phyloP scores from a whole-genome alignment of 2,329 filamentous ascomycete genomes.

The Diaporthe citriasiana region DNA sequence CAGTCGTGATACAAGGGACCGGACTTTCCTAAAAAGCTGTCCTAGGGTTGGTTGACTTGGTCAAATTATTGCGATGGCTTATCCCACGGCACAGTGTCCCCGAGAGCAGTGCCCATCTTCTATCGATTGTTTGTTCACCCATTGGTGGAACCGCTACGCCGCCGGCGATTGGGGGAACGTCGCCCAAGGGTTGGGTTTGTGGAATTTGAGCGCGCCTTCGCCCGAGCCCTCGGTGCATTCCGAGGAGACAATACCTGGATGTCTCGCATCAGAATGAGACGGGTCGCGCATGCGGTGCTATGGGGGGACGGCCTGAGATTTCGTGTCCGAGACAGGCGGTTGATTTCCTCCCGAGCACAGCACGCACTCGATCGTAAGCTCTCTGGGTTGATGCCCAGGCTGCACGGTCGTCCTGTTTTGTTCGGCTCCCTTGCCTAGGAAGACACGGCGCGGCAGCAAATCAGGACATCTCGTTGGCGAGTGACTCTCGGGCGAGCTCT shows the following conservation, averaged over 20 bases:
- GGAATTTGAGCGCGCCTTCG: neutral
- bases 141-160: neutral
- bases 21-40: neutral
- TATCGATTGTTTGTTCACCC: neutral
- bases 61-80: neutral
- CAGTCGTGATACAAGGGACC: neutral
- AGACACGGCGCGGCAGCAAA: neutral
- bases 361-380: slow-evolving; percentile 7
- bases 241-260: slow-evolving; percentile 6
- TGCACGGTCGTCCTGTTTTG: neutral
- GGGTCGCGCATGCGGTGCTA: slow-evolving; percentile 26
- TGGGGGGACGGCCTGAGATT: slow-evolving; percentile 31
- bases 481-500: neutral
- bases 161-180: neutral
- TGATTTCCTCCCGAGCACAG: slow-evolving; percentile 17
- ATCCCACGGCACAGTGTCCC: neutral
- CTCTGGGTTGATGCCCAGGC: neutral
- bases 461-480: slow-evolving; percentile 26
- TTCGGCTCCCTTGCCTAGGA: neutral
- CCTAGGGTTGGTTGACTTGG: too few species aligned
- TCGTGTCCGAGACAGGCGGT: slow-evolving; percentile 8
- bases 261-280: slow-evolving; percentile 35
- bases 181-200: neutral
- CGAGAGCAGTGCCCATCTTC: neutral
- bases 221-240: slow-evolving; percentile 23